Evolutionary conservation across 495 filamentous ascomycete genomes (phyloP).

Genomic region (Penicillium salamii): DNA sequence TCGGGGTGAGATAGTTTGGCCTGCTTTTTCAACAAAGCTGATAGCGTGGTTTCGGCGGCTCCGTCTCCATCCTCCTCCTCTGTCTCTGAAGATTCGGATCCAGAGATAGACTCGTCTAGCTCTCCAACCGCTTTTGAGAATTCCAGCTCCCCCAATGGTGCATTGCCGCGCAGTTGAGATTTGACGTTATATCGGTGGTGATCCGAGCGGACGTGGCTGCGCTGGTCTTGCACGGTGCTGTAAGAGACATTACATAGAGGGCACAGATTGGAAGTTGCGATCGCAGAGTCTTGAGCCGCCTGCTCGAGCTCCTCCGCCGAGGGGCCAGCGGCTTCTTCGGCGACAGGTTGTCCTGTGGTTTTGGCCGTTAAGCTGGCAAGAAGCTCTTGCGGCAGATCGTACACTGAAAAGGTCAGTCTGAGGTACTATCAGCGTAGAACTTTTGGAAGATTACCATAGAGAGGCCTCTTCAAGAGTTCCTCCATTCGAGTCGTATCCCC

Average conservation of each 20-base stretch:
- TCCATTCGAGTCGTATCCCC: conserved; percentile 30
- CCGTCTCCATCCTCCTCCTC: conserved; percentile 53
- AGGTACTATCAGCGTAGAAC: not conserved
- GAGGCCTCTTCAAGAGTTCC: conserved; percentile 57
- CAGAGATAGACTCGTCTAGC: conserved; percentile 88
- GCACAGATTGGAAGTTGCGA: conserved; percentile 71
- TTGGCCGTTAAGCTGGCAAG: conserved; percentile 66
- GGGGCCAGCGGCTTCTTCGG: conserved; percentile 19
- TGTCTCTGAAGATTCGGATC: conserved; percentile 60
- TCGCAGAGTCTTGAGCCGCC: conserved; percentile 37
- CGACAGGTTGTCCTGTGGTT: conserved; percentile 32
- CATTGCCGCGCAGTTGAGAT: conserved; percentile 70
- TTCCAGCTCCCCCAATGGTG: conserved; percentile 67
- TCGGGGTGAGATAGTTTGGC: conserved; percentile 60
- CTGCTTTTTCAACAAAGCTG: conserved; percentile 76
- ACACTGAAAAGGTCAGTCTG: conserved; percentile 55
- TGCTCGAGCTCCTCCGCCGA: conserved; percentile 20
- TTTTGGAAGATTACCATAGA: conserved; percentile 50
- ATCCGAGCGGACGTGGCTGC: conserved; percentile 84
- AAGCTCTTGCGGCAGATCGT: conserved; percentile 78
- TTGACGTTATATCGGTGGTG: conserved; percentile 93
- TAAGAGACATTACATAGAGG: conserved; percentile 74
- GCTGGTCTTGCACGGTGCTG: conserved; percentile 72
- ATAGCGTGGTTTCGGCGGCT: conserved; percentile 62
- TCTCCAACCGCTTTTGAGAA: conserved; percentile 82